A percentile compares a stretch with the other conserved stretches of the same genome.
Evolutionary conservation across 805 yeast genomes (phyloP).

Genomic region (Cyberlindnera subsufficiens): DNA sequence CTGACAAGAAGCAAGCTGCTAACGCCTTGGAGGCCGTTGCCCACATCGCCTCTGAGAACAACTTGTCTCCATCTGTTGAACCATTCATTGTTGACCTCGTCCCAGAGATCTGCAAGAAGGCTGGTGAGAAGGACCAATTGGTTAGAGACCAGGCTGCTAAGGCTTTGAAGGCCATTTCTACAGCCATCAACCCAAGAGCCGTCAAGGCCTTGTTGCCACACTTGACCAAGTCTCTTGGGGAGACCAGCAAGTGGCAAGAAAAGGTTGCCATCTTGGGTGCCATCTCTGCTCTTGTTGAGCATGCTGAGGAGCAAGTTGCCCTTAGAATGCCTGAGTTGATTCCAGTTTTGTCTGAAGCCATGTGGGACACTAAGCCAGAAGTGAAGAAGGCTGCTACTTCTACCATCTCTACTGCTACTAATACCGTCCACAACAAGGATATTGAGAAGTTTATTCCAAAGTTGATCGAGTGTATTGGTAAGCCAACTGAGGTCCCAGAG

Average conservation of each 20-base stretch:
- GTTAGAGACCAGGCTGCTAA: constrained; percentile 66
- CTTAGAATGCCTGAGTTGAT: constrained; percentile 99
- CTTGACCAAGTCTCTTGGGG: constrained; percentile 59
- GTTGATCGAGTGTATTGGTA: constrained; percentile 92
- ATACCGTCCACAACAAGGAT: constrained; percentile 99
- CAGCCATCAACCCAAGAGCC: constrained; percentile 86
- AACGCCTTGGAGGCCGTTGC: constrained; percentile 80
- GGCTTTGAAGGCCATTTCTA: constrained; percentile 73
- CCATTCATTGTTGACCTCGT: constrained; percentile 85
- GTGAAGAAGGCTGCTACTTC: constrained; percentile 95
- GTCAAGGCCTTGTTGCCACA: constrained; percentile 86
- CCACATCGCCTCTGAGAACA: constrained; percentile 78
- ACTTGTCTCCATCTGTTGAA: constrained; percentile 88
- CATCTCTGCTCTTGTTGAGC: constrained; percentile 81
- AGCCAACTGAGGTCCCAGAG: constrained; percentile 97
- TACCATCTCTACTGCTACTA: constrained; percentile 94
- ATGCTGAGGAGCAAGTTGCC: constrained; percentile 94
- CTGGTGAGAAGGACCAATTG: constrained; percentile 88
- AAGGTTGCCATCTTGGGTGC: constrained; percentile 87
- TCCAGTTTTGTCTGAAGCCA: constrained; percentile 97
- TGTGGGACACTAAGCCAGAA: constrained; percentile 99
- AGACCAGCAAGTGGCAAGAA: constrained; percentile 95
- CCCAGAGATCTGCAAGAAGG: constrained; percentile 61
- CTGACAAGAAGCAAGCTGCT: constrained; percentile 74
- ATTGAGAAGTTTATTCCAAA: constrained; percentile 98